Conservation (phyloP, 495 filamentous ascomycete species). For the Neurospora sp. region DNA sequence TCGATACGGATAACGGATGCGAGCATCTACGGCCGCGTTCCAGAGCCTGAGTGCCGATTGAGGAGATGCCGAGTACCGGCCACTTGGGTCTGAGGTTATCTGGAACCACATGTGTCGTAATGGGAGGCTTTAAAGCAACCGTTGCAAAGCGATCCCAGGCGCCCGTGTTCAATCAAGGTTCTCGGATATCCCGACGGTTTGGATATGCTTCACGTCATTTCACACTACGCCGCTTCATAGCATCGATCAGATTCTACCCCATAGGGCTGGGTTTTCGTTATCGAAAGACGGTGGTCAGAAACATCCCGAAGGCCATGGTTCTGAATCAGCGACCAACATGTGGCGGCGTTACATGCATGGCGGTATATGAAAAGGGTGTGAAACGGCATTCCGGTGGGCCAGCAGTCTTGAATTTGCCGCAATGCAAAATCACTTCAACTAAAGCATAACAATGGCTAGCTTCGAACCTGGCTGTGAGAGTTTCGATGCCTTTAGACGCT, state of each 20-base stretch:
- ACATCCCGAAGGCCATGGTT: neutral
- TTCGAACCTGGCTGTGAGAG: neutral
- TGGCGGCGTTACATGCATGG: neutral
- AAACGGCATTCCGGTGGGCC: neutral
- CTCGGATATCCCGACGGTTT: neutral
- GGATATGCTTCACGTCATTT: neutral
- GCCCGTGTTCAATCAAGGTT: neutral
- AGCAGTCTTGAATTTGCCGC: neutral
- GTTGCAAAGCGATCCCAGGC: neutral
- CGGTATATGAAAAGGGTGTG: neutral
- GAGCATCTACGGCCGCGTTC: neutral
- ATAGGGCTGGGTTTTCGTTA: neutral
- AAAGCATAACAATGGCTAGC: neutral
- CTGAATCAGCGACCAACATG: neutral
- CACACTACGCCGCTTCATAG: neutral
- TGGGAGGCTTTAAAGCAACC: neutral
- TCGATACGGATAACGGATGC: neutral
- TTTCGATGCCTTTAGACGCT: neutral
- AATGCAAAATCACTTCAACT: neutral
- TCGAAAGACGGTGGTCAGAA: neutral
- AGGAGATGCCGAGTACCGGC: neutral
- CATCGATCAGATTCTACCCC: neutral
- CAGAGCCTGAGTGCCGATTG: neutral
- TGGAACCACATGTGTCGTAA: neutral
- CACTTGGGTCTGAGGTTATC: neutral